These are phyloP conservation scores for Claviceps maximensis DNA, from an alignment of 2,329 filamentous ascomycete species.

Conservation along the genomic window DNA sequence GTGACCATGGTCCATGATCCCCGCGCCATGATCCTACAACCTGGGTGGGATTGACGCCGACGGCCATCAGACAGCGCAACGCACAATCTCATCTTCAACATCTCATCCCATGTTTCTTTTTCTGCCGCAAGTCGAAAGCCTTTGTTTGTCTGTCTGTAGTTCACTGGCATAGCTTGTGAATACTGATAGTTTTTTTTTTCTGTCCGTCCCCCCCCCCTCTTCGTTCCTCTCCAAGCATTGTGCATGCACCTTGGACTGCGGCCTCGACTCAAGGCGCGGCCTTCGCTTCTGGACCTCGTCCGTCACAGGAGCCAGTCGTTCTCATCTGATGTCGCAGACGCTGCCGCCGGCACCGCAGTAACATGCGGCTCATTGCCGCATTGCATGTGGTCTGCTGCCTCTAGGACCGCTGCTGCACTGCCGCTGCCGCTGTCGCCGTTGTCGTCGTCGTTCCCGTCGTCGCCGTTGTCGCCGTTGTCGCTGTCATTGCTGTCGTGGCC, in stretches of 20 bases:
- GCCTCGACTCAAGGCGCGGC: constrained; percentile 36
- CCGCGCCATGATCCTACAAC: too few species aligned
- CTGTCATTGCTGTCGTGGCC: not conserved
- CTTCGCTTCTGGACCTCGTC: constrained; percentile 39
- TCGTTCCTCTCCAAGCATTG: not conserved
- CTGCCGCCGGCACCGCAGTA: not conserved
- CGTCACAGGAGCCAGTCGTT: constrained; percentile 19
- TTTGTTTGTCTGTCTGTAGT: not conserved
- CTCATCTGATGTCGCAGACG: not conserved
- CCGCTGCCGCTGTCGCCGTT: constrained; percentile 1
- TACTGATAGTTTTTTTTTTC: too few species aligned
- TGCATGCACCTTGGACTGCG: constrained; percentile 40
- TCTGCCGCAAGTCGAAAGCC: not conserved
- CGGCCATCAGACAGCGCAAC: too few species aligned
- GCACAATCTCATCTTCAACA: not conserved
- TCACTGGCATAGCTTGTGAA: too few species aligned
- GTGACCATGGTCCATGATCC: not conserved
- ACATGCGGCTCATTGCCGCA: not conserved
- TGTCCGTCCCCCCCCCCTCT: too few species aligned
- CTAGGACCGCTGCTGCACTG: not conserved
- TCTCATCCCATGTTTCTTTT: not conserved
- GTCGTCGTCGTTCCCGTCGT: not conserved
- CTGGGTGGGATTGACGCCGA: too few species aligned
- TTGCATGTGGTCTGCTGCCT: too few species aligned
- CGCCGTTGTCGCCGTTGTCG: not conserved